These are phyloP conservation scores for Vanilla planifolia DNA, from an alignment of 106 monocot genomes.

Conservation along the genomic window DNA sequence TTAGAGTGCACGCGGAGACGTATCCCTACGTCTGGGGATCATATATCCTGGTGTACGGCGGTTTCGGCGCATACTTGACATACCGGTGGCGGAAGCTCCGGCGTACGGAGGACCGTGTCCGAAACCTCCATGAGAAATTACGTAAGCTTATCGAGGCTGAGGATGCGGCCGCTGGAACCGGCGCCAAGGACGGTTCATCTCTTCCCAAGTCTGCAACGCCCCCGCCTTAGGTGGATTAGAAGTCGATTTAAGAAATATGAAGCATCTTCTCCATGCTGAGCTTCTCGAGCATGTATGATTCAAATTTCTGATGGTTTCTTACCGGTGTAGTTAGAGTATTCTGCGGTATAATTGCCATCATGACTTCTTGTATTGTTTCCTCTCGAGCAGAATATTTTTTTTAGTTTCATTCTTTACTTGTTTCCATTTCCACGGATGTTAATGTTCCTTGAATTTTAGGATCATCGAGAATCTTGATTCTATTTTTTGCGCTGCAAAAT, in stretches of 20 bases:
- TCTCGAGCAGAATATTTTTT: no score
- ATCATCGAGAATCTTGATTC: no score
- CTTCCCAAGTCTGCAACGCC: neutral
- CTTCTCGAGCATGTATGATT: neutral
- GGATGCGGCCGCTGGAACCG: conserved; percentile 14
- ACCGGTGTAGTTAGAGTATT: no score
- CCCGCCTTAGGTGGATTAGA: neutral
- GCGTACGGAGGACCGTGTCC: conserved; percentile 68
- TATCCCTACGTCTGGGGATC: conserved; percentile 96
- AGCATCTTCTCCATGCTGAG: neutral
- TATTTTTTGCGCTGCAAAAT: no score
- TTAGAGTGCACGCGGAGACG: conserved; percentile 83
- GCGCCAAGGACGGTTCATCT: no score
- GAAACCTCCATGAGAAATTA: conserved; percentile 56
- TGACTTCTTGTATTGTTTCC: no score
- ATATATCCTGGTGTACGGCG: conserved; percentile 85
- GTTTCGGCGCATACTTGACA: conserved; percentile 48
- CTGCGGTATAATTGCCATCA: no score
- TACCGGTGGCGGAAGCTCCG: conserved; percentile 81
- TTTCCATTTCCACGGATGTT: no score
- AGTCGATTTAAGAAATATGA: neutral
- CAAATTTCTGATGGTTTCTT: no score
- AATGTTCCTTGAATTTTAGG: no score
- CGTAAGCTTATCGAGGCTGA: conserved; percentile 55
- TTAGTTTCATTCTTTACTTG: no score